Percentiles rank a stretch among this genome's conserved stretches.
Evolutionary conservation across 306 rosid genomes (phyloP).

Genomic region (Quercus robur): DNA sequence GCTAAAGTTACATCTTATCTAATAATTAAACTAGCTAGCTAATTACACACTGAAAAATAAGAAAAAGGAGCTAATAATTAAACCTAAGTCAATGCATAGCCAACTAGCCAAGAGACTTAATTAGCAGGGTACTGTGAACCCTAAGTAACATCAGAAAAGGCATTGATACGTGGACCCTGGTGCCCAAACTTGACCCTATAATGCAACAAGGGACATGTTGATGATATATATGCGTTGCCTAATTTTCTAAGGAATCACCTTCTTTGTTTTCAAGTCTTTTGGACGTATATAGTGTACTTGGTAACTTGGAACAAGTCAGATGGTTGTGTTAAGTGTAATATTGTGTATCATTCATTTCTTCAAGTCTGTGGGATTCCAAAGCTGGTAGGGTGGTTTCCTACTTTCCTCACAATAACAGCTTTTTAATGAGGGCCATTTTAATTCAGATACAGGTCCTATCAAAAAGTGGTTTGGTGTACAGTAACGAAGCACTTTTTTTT

Average conservation of each 20-base stretch:
- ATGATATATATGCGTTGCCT: not conserved
- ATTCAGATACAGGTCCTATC: too few species aligned
- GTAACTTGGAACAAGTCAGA: conserved; percentile 8
- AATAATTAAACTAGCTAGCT: too few species aligned
- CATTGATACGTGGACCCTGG: not conserved
- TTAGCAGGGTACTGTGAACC: too few species aligned
- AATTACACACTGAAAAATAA: too few species aligned
- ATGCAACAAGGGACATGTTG: not conserved
- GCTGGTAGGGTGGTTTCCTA: not conserved
- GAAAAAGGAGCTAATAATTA: too few species aligned
- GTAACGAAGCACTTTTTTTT: too few species aligned
- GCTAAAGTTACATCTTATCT: too few species aligned
- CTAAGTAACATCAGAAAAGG: not conserved
- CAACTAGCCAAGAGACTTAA: too few species aligned
- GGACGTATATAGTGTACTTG: not conserved
- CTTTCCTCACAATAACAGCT: not conserved
- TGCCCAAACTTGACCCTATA: not conserved
- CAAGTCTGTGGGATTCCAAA: not conserved
- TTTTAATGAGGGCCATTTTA: not conserved
- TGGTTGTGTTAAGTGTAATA: not conserved
- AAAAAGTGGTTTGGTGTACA: too few species aligned
- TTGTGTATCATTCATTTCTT: not conserved
- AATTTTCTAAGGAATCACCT: not conserved
- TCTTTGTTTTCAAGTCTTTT: not conserved
- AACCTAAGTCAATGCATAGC: too few species aligned